A percentile compares a stretch with the other conserved stretches of the same genome.
Conservation (phyloP, 2,329 filamentous ascomycete species). For the Fusarium virguliforme region DNA sequence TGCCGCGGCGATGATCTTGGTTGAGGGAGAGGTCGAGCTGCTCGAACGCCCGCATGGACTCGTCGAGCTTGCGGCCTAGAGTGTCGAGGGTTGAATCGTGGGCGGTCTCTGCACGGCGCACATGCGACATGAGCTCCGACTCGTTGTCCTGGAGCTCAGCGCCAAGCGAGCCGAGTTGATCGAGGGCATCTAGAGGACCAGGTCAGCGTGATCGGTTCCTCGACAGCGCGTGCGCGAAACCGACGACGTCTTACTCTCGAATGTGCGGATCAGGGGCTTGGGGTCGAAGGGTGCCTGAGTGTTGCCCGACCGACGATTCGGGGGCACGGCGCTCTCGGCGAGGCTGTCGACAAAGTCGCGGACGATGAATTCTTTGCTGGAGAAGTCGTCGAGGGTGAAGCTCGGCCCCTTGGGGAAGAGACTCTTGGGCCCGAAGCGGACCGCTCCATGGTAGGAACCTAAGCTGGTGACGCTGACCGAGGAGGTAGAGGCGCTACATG, state of each 20-base stretch:
- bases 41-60: slow-evolving; percentile 93
- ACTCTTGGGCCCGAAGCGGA: slow-evolving; percentile 69
- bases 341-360: slow-evolving; percentile 97
- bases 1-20: slow-evolving; percentile 63
- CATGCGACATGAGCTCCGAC: slow-evolving; percentile 90
- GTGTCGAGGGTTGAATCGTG: slow-evolving; percentile 93
- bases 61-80: slow-evolving; percentile 89
- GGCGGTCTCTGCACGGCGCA: slow-evolving; percentile 90
- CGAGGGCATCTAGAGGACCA: slow-evolving; percentile 69
- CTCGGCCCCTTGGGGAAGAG: slow-evolving; percentile 84
- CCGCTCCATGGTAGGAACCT: slow-evolving; percentile 59
- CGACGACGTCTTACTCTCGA: slow-evolving; percentile 75
- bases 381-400: slow-evolving; percentile 91
- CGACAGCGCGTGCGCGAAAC: background rate
- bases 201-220: slow-evolving; percentile 31
- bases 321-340: slow-evolving; percentile 86
- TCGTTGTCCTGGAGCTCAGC: slow-evolving; percentile 92
- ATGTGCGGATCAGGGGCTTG: slow-evolving; percentile 95
- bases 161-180: slow-evolving; percentile 78
- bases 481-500: slow-evolving; percentile 53
- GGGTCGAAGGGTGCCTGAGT: slow-evolving; percentile 84
- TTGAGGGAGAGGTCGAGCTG: slow-evolving; percentile 88
- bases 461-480: slow-evolving; percentile 38
- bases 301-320: slow-evolving; percentile 82
- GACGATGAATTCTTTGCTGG: slow-evolving; percentile 94